Conservation (phyloP, 2,329 filamentous ascomycete genomes). For the Hawksworthiomyces lignivorus region DNA sequence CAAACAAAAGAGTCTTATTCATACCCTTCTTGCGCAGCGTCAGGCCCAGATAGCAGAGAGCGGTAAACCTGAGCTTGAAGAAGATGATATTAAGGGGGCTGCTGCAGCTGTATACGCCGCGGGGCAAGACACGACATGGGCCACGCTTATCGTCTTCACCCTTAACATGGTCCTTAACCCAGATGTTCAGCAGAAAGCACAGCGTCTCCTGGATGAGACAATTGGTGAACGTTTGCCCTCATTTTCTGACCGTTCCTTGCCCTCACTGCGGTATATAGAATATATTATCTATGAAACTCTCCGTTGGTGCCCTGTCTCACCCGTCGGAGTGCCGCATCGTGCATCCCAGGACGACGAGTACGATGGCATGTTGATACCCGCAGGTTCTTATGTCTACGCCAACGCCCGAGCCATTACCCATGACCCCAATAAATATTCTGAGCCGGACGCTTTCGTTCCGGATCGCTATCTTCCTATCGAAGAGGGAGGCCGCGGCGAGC, state of each 20-base stretch:
- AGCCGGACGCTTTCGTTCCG: conserved; percentile 32
- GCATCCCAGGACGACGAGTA: conserved; percentile 34
- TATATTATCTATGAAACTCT: conserved; percentile 36
- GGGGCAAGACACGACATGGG: conserved; percentile 36
- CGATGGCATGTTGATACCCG: conserved; percentile 18
- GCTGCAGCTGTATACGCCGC: conserved; percentile 30
- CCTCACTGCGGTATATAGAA: conserved; percentile 33
- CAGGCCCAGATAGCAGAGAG: conserved; percentile 14
- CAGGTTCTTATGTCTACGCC: conserved; percentile 32
- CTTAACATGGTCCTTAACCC: conserved; percentile 38
- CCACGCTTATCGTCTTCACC: conserved; percentile 33
- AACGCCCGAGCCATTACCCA: conserved; percentile 39
- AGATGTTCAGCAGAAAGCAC: conserved; percentile 33
- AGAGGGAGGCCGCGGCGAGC: conserved; percentile 33
- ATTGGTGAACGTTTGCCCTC: conserved; percentile 33
- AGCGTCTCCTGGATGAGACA: conserved; percentile 32
- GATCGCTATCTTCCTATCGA: conserved; percentile 28
- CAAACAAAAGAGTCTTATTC: conserved; percentile 1
- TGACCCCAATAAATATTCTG: conserved; percentile 30
- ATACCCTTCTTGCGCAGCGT: conserved; percentile 6
- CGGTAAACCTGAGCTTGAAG: conserved; percentile 19
- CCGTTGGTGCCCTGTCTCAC: conserved; percentile 35
- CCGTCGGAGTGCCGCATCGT: conserved; percentile 31
- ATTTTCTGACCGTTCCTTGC: conserved; percentile 25
- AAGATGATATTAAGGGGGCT: conserved; percentile 26